These are phyloP conservation scores for Shiraia sp. DNA, from an alignment of 2,329 filamentous ascomycete species.

Conservation along the genomic window DNA sequence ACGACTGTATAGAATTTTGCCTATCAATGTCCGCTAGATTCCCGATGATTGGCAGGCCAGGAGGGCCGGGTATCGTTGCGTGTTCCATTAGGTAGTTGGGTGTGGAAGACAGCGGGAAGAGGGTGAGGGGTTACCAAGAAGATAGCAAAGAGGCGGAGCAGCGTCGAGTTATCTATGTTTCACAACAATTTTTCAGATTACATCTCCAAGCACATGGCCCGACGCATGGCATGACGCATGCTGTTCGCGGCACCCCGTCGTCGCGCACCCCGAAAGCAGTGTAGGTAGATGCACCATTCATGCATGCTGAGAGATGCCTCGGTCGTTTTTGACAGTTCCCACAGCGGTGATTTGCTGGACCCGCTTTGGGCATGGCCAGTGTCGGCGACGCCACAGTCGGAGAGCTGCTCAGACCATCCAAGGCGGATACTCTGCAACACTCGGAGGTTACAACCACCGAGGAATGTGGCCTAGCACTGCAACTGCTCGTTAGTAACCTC, in stretches of 20 bases:
- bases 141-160: neutral
- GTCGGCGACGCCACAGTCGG: constrained; percentile 9
- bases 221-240: constrained; percentile 14
- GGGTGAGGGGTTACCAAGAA: neutral
- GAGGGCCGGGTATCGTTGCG: constrained; percentile 62
- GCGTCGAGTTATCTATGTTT: constrained; percentile 7
- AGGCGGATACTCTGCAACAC: too few relatives aligned
- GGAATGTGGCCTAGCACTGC: neutral
- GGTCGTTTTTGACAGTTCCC: constrained; percentile 11
- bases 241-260: constrained; percentile 6
- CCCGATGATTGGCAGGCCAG: constrained; percentile 66
- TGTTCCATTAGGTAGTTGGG: constrained; percentile 32
- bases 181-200: constrained; percentile 1
- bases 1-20: constrained; percentile 59
- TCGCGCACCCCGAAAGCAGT: constrained; percentile 13
- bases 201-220: constrained; percentile 4
- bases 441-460: constrained; percentile 1
- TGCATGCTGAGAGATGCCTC: constrained; percentile 22
- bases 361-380: constrained; percentile 3
- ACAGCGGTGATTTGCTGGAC: constrained; percentile 17
- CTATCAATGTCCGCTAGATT: constrained; percentile 67
- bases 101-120: neutral
- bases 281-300: constrained; percentile 4
- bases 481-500: neutral
- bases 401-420: too few relatives aligned